Conservation (phyloP, 1,139 yeast genomes). For the Lodderomyces metapsilosis region DNA sequence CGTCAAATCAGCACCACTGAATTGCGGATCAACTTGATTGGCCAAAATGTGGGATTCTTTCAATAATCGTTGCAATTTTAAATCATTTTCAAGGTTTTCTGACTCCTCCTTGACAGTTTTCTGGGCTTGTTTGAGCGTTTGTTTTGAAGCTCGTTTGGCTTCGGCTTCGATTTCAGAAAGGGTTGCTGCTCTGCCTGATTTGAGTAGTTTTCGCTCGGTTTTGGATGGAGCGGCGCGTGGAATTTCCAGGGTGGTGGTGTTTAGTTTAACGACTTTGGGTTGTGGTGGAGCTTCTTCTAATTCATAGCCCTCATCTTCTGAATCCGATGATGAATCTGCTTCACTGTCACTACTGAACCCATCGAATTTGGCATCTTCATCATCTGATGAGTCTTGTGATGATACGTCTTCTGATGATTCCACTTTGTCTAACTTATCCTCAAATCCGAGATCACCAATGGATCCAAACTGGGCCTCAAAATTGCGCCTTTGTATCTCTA, state of each 20-base stretch:
- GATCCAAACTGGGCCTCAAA: slow-evolving; percentile 73
- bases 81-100: slow-evolving; percentile 70
- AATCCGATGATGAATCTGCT: slow-evolving; percentile 10
- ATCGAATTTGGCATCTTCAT: slow-evolving; percentile 9
- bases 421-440: slow-evolving; percentile 46
- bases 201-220: slow-evolving; percentile 31
- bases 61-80: slow-evolving; percentile 78
- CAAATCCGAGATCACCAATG: slow-evolving; percentile 57
- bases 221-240: slow-evolving; percentile 20
- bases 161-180: slow-evolving; percentile 32
- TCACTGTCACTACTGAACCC: slow-evolving; percentile 14
- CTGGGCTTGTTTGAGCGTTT: slow-evolving; percentile 28
- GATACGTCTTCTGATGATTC: slow-evolving; percentile 9
- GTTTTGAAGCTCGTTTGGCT: slow-evolving; percentile 21
- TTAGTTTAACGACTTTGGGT: slow-evolving; percentile 39
- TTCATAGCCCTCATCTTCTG: slow-evolving; percentile 13
- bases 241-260: slow-evolving; percentile 18
- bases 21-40: slow-evolving; percentile 23
- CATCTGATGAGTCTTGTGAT: slow-evolving; percentile 12
- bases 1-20: slow-evolving; percentile 78
- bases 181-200: slow-evolving; percentile 45
- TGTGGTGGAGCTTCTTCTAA: slow-evolving; percentile 28
- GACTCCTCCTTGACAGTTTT: slow-evolving; percentile 35
- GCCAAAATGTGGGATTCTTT: slow-evolving; percentile 84
- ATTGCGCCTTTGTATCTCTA: slow-evolving; percentile 57